phyloP scores from a whole-genome alignment of 192 early-diverging fungal genomes.

The Coemansia sp. region DNA sequence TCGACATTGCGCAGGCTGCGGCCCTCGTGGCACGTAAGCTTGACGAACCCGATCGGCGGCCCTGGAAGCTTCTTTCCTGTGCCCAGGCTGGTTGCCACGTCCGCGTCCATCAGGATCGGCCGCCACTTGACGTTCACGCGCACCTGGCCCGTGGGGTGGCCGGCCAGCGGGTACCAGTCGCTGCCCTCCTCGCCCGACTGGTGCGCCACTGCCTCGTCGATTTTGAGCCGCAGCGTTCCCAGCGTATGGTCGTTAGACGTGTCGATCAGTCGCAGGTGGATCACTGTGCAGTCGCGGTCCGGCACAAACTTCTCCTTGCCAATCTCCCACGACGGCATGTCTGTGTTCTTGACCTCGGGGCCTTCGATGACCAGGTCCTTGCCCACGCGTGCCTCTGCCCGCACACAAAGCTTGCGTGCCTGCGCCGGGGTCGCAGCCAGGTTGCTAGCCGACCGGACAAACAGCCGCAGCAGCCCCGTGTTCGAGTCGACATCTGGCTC shows the following conservation, averaged over 20 bases:
- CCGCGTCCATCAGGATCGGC: conserved; percentile 70
- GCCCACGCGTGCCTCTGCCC: conserved; percentile 56
- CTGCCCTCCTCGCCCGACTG: conserved; percentile 40
- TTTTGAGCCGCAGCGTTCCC: conserved; percentile 30
- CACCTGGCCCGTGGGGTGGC: conserved; percentile 50
- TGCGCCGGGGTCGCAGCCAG: conserved; percentile 43
- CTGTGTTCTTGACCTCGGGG: conserved; percentile 62
- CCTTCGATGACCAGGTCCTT: conserved; percentile 50
- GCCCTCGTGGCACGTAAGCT: conserved; percentile 69
- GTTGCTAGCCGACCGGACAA: conserved; percentile 62
- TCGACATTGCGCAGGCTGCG: conserved; percentile 82
- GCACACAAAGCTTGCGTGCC: conserved; percentile 50
- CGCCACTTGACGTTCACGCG: conserved; percentile 70
- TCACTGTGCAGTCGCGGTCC: conserved; percentile 56
- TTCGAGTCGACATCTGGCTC: conserved; percentile 54
- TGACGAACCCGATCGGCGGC: conserved; percentile 72
- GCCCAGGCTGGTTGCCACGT: conserved; percentile 47
- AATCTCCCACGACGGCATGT: conserved; percentile 76
- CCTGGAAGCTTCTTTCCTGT: conserved; percentile 41
- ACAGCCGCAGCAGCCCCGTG: conserved; percentile 65
- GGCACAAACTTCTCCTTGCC: conserved; percentile 65
- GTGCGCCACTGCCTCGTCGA: conserved; percentile 43
- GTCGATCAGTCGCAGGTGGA: conserved; percentile 60
- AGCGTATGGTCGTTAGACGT: conserved; percentile 21
- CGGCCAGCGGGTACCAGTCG: conserved; percentile 64